Percentiles rank a stretch among this genome's conserved stretches.
These are phyloP conservation scores for Ganoderma lingzhi DNA, from an alignment of 1,284 basidiomycete species.

Conservation along the genomic window DNA sequence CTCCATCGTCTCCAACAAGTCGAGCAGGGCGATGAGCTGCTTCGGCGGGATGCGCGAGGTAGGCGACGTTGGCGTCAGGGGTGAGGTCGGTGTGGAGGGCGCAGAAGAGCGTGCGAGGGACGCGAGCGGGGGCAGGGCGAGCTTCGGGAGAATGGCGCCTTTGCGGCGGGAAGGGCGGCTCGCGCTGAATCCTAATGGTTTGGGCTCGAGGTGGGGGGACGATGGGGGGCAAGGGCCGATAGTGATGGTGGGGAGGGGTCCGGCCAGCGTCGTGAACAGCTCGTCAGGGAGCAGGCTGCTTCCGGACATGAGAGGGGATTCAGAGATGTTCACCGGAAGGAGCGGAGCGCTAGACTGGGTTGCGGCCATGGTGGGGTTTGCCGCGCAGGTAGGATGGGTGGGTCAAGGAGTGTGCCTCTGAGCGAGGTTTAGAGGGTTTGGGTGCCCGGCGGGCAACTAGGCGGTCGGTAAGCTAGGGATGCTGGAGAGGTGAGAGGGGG, in stretches of 20 bases:
- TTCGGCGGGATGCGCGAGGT: slow-evolving; percentile 35
- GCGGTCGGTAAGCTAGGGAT: slow-evolving; percentile 28
- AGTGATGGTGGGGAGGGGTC: slow-evolving; percentile 22
- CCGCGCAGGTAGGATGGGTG: background rate
- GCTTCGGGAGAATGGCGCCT: slow-evolving; percentile 2
- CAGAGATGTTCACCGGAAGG: slow-evolving; percentile 40
- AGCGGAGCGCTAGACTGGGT: slow-evolving; percentile 29
- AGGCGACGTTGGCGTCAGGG: slow-evolving; percentile 14
- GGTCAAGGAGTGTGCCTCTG: slow-evolving; percentile 21
- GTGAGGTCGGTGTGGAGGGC: slow-evolving; percentile 23
- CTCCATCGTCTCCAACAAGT: slow-evolving; percentile 48
- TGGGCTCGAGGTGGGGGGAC: slow-evolving; percentile 25
- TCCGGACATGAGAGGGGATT: slow-evolving; percentile 41
- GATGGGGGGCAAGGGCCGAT: slow-evolving; percentile 25
- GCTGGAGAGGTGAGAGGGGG: slow-evolving; percentile 12
- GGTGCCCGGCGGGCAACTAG: slow-evolving; percentile 15
- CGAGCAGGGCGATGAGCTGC: slow-evolving; percentile 44
- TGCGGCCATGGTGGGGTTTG: slow-evolving; percentile 16
- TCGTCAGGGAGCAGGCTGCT: slow-evolving; percentile 34
- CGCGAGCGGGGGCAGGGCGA: slow-evolving; percentile 1
- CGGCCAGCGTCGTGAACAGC: slow-evolving; percentile 34
- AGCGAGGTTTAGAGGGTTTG: background rate
- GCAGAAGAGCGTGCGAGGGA: slow-evolving; percentile 12
- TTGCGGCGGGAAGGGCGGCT: slow-evolving; percentile 8
- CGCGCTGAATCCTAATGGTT: slow-evolving; percentile 1